A percentile compares a stretch with the other conserved stretches of the same genome.
Evolutionary conservation across 768 basidiomycete species (phyloP).

Genomic region (Boletellus sp.): DNA sequence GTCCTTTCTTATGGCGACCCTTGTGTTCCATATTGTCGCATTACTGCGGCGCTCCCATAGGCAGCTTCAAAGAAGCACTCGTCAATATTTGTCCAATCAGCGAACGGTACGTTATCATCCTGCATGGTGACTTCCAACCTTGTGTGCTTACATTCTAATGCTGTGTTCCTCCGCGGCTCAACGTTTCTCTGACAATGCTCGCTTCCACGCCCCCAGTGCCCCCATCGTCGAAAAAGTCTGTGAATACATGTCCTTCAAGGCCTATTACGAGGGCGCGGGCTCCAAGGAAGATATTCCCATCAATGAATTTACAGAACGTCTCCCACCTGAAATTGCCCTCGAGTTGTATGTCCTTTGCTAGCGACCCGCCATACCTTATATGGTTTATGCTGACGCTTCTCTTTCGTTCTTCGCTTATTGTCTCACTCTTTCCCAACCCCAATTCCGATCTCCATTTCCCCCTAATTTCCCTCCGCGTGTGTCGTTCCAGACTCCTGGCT

Average conservation of each 20-base stretch:
- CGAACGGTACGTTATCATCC: slow-evolving; percentile 55
- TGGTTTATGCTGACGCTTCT: slow-evolving; percentile 12
- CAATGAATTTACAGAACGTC: slow-evolving; percentile 74
- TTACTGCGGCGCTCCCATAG: slow-evolving; percentile 34
- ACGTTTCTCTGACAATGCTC: neutral
- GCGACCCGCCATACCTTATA: neutral
- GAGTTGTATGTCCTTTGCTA: slow-evolving; percentile 65
- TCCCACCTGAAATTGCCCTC: slow-evolving; percentile 82
- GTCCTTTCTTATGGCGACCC: slow-evolving; percentile 11
- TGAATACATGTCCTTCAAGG: slow-evolving; percentile 86
- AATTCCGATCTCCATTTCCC: slow-evolving; percentile 1
- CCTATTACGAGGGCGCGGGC: slow-evolving; percentile 66
- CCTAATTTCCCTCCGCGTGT: neutral
- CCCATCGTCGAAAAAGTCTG: slow-evolving; percentile 83
- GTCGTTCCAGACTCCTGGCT: slow-evolving; percentile 46
- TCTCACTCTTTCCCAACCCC: slow-evolving; percentile 3
- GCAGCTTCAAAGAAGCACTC: slow-evolving; percentile 70
- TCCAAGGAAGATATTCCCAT: slow-evolving; percentile 75
- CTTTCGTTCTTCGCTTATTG: neutral
- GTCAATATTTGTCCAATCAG: slow-evolving; percentile 66
- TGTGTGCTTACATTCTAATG: slow-evolving; percentile 2
- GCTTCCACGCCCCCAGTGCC: slow-evolving; percentile 35
- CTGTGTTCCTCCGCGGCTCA: neutral
- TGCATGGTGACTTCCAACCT: neutral
- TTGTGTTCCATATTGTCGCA: slow-evolving; percentile 6